These are phyloP conservation scores for Thymus quinquecostatus DNA, from an alignment of 257 asterid genomes.

Conservation along the genomic window DNA sequence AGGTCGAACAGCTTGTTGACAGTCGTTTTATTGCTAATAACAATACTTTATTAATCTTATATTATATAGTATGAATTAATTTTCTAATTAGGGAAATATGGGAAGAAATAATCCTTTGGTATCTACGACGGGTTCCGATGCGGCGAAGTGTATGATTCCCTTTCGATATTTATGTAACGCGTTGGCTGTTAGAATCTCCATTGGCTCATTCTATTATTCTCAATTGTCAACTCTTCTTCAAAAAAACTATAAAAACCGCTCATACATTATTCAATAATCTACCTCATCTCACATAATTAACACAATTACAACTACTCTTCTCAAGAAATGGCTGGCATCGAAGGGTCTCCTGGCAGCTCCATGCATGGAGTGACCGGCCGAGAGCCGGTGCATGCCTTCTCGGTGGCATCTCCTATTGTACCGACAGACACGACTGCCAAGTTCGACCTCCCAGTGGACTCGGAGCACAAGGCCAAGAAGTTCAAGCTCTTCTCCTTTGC, in stretches of 20 bases:
- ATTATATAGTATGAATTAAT: background rate
- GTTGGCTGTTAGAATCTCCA: conserved; percentile 6
- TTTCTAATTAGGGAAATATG: background rate
- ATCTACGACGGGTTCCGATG: conserved; percentile 1
- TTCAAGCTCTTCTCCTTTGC: conserved; percentile 57
- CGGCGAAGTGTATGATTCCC: background rate
- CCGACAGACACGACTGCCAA: conserved; percentile 53
- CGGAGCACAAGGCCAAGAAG: conserved; percentile 61
- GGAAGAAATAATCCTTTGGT: background rate
- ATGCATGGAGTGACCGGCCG: conserved; percentile 56
- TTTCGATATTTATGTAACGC: background rate
- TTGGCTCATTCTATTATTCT: background rate
- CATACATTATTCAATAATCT: background rate
- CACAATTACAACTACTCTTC: no score
- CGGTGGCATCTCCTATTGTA: conserved; percentile 53
- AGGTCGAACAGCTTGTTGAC: background rate
- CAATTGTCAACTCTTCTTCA: conserved; percentile 1
- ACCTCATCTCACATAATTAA: background rate
- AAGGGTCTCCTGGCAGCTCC: conserved; percentile 52
- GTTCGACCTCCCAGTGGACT: conserved; percentile 60
- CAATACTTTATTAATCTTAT: background rate
- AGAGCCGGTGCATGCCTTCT: conserved; percentile 43
- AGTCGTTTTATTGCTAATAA: background rate
- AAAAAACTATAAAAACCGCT: background rate
- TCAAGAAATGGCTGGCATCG: conserved; percentile 21